Percentiles rank a stretch among this genome's conserved stretches.
Conservation (phyloP, 2,329 filamentous ascomycete genomes). For the Uncinocarpus reesii region DNA sequence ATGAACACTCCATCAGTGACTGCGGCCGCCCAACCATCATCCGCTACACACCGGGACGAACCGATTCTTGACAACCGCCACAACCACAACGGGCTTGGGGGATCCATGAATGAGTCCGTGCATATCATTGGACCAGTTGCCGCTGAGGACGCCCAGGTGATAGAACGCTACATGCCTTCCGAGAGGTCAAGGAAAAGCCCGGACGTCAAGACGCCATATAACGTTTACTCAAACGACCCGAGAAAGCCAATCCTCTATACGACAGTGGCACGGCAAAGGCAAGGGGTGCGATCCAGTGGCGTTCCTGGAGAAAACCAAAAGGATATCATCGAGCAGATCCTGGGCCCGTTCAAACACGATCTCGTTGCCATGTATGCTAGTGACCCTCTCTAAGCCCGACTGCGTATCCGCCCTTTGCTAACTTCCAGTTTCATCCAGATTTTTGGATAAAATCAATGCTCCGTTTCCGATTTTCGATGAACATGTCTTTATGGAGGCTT, state of each 20-base stretch:
- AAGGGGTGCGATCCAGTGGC: slow-evolving; percentile 37
- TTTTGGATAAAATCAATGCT: slow-evolving; percentile 47
- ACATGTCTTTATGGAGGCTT: slow-evolving; percentile 43
- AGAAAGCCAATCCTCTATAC: slow-evolving; percentile 39
- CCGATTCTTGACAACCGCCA: neutral
- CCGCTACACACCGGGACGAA: neutral
- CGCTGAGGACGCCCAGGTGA: slow-evolving; percentile 50
- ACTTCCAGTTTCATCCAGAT: slow-evolving; percentile 30
- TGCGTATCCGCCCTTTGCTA: slow-evolving; percentile 12
- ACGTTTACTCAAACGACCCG: slow-evolving; percentile 41
- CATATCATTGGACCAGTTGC: slow-evolving; percentile 52
- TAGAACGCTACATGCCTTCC: slow-evolving; percentile 48
- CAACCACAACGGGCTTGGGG: slow-evolving; percentile 14
- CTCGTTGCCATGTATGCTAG: slow-evolving; percentile 43
- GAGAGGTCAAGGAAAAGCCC: slow-evolving; percentile 31
- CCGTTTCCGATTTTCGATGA: slow-evolving; percentile 54
- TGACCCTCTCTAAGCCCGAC: slow-evolving; percentile 21
- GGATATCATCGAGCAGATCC: slow-evolving; percentile 48
- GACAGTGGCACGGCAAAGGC: slow-evolving; percentile 42
- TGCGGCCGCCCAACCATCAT: neutral
- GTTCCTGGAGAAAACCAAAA: slow-evolving; percentile 41
- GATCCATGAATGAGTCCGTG: slow-evolving; percentile 32
- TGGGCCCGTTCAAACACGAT: slow-evolving; percentile 45
- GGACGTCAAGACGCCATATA: slow-evolving; percentile 38
- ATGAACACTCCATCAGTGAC: slow-evolving; percentile 7